Percentiles rank a stretch among this genome's conserved stretches.
phyloP scores from a whole-genome alignment of 169 alveolate genomes.

The Plasmodium cynomolgi region DNA sequence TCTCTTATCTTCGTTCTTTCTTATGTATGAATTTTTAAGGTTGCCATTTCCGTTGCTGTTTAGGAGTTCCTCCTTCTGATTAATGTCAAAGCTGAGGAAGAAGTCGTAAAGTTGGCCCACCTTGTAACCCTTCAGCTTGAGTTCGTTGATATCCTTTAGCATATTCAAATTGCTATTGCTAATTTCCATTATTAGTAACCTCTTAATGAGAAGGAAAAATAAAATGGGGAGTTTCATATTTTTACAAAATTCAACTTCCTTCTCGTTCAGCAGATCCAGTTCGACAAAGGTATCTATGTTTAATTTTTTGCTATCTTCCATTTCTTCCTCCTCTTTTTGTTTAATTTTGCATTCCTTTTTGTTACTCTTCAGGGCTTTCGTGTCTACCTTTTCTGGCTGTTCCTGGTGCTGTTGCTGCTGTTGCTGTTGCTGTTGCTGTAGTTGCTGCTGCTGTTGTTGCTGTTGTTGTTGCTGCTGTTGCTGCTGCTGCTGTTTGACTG shows the following conservation, averaged over 20 bases:
- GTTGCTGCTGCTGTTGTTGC: neutral
- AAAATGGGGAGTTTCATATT: constrained; percentile 80
- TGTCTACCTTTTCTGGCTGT: neutral
- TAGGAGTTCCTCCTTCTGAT: constrained; percentile 28
- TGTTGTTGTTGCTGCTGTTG: neutral
- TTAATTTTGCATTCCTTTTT: constrained; percentile 52
- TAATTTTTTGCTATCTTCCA: constrained; percentile 46
- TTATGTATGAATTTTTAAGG: neutral
- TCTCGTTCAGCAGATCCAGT: constrained; percentile 72
- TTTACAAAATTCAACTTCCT: constrained; percentile 80
- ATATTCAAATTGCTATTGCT: constrained; percentile 53
- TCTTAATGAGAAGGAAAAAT: constrained; percentile 78
- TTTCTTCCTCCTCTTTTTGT: constrained; percentile 30
- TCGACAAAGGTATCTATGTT: constrained; percentile 62
- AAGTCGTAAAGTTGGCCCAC: constrained; percentile 82
- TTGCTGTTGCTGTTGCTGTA: neutral
- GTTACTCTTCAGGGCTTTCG: constrained; percentile 18
- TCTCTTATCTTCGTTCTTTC: constrained; percentile 44
- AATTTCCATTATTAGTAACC: constrained; percentile 77
- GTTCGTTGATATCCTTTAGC: constrained; percentile 77
- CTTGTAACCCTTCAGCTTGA: constrained; percentile 78
- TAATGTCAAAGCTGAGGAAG: constrained; percentile 77
- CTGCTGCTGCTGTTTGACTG: constrained; percentile 27
- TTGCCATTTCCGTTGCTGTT: neutral
- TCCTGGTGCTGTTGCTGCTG: neutral